Base-by-base conservation (phyloP, 805 yeast species). In the Starmerella geochares region DNA sequence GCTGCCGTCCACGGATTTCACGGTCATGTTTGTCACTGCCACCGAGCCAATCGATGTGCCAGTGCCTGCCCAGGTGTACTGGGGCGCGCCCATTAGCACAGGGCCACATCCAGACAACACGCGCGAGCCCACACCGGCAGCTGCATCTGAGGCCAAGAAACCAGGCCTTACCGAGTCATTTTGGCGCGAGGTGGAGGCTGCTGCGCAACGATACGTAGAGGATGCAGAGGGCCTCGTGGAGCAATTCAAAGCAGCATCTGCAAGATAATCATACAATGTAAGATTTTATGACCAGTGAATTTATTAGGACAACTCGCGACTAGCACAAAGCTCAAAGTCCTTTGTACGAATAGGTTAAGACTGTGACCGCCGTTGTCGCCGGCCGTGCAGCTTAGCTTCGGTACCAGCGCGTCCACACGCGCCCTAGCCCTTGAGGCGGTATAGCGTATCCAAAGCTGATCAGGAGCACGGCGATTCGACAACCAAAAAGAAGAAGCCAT, bases 131-230 rank as follows among this genome's bases (percentile, higher is more conserved):
- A n/a, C 7, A 31, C 6, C 10, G 6, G 6, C 16, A 31, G 35
- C 35, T 14, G 11, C 35, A 31, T 8, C 35, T 9, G 23, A 36
- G 9, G 31, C 31, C 8, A 10, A 33, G 14, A 41, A 42, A n/a
- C 55, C 55, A 1, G 60, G 58, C 11, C 20, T 57, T n/a, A 54
- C 50, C 14, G 51, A 46, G 17, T 37, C 49, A 23, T 54, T 57
- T 48, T 57, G 60, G 60, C 9, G 10, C 10, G 59, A 57, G 17
- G 46, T 57, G 5, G 59, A 52, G 46, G 35, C 19, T 19, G 48
- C 57, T 10, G 53, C 54, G 6, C 33, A 43, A 19, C 31, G 43
- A 21, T 57, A 57, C 31, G 59, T 54, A 1, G 51, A 32, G 4
- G 49, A 57, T 21, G 49, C 58, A 11, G 20, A 17, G 7, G 33